Conservation (phyloP, 352 stramenopile genomes). For the Elongisporangium senticosum region DNA sequence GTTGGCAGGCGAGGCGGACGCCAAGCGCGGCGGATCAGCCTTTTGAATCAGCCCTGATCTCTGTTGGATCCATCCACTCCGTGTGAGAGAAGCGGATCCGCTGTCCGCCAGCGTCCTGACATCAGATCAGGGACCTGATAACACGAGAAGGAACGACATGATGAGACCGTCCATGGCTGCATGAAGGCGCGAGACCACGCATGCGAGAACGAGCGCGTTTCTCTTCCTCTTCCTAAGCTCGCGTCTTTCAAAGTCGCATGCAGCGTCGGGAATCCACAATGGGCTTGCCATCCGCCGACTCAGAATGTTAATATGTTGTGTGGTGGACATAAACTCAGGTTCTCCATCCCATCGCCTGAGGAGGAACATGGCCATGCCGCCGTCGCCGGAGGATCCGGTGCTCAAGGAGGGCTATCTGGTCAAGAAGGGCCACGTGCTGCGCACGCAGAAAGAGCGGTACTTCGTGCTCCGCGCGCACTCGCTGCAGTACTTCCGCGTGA, state of each 20-base stretch:
- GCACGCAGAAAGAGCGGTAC: constrained; percentile 49
- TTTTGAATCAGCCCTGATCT: no score
- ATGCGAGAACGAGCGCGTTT: background rate
- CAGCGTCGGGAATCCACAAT: background rate
- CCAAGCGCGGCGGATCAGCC: background rate
- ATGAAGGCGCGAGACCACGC: background rate
- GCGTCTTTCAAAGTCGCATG: background rate
- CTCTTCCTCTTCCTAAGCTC: background rate
- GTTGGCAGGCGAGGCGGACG: background rate
- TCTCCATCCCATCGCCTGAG: background rate
- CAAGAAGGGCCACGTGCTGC: constrained; percentile 52
- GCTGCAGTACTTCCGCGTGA: constrained; percentile 41
- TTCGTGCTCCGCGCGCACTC: constrained; percentile 36
- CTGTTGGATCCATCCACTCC: background rate
- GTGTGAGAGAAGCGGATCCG: background rate
- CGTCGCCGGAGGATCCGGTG: constrained; percentile 7
- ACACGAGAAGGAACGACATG: background rate
- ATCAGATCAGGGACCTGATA: background rate
- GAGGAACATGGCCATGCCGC: background rate
- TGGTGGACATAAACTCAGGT: background rate
- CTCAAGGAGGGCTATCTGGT: constrained; percentile 37
- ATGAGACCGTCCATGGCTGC: background rate
- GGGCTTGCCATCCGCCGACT: background rate
- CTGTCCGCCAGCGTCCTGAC: background rate
- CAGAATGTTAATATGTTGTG: background rate